Percentiles rank a stretch among this genome's conserved stretches.
Evolutionary conservation across 1,284 basidiomycete species (phyloP).

Genomic region (Fomitopsis betulina): DNA sequence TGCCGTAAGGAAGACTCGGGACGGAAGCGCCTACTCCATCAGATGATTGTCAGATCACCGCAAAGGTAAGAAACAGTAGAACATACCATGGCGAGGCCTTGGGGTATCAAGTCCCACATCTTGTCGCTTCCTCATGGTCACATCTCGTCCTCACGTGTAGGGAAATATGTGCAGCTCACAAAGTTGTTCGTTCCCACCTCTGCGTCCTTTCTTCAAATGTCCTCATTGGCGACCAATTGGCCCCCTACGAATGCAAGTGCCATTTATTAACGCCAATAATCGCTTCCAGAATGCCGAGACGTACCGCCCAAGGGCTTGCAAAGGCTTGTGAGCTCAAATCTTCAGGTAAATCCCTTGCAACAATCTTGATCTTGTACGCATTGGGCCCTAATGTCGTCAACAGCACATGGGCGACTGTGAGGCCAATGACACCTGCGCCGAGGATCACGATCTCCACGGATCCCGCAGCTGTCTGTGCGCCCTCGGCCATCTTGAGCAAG

Average conservation of each 20-base stretch:
- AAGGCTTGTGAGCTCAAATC: constrained; percentile 57
- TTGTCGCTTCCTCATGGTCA: constrained; percentile 32
- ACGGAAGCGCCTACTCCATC: constrained; percentile 36
- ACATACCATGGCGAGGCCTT: constrained; percentile 41
- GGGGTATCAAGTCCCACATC: constrained; percentile 45
- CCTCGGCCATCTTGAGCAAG: not conserved
- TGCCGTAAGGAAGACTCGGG: constrained; percentile 34
- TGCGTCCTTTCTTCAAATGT: constrained; percentile 31
- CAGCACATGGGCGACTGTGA: constrained; percentile 40
- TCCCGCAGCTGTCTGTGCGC: not conserved
- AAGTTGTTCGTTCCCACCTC: constrained; percentile 39
- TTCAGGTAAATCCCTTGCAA: constrained; percentile 64
- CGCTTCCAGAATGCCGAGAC: not conserved
- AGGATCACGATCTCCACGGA: constrained; percentile 37
- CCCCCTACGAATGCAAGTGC: constrained; percentile 37
- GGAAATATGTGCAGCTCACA: constrained; percentile 30
- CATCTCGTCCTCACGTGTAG: not conserved
- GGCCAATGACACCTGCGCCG: constrained; percentile 49
- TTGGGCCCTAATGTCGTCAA: constrained; percentile 15
- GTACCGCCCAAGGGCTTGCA: constrained; percentile 68
- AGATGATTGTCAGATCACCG: not conserved
- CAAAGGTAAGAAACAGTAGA: constrained; percentile 5
- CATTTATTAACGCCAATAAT: not conserved
- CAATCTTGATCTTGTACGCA: constrained; percentile 45
- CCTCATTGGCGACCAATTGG: constrained; percentile 62